Conservation (phyloP, 805 yeast species). For the Cyberlindnera xylosilytica region DNA sequence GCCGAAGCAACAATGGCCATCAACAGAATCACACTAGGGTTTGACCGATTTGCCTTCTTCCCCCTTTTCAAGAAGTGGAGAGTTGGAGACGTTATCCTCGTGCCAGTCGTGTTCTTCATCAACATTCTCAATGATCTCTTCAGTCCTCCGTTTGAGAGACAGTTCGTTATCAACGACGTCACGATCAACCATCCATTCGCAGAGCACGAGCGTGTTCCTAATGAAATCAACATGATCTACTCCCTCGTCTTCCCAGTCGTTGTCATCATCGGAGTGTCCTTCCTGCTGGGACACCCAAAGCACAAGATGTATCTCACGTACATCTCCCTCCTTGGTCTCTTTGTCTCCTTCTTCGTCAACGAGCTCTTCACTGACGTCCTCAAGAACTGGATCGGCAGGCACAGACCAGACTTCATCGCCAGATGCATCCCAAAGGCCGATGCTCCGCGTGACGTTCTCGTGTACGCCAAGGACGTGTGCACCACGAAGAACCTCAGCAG, state of each 20-base stretch:
- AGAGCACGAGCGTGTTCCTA: conserved; percentile 66
- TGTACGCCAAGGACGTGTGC: conserved; percentile 62
- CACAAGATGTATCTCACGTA: conserved; percentile 59
- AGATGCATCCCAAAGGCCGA: conserved; percentile 70
- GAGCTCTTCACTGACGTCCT: conserved; percentile 66
- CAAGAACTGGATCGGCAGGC: conserved; percentile 85
- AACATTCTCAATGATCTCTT: conserved; percentile 32
- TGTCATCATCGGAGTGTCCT: conserved; percentile 34
- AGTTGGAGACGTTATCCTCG: conserved; percentile 33
- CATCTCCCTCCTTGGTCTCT: conserved; percentile 64
- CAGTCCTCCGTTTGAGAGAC: conserved; percentile 68
- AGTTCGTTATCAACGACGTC: conserved; percentile 70
- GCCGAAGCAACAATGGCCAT: conserved; percentile 23
- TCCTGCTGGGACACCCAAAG: conserved; percentile 38
- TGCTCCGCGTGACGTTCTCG: conserved; percentile 53
- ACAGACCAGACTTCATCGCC: conserved; percentile 87
- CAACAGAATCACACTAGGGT: conserved; percentile 26
- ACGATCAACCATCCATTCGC: conserved; percentile 83
- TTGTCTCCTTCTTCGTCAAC: conserved; percentile 55
- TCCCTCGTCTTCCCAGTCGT: conserved; percentile 49
- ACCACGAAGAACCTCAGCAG: conserved; percentile 44
- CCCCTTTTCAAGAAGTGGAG: conserved; percentile 35
- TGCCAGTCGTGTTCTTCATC: conserved; percentile 30
- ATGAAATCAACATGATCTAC: conserved; percentile 48
- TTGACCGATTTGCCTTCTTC: conserved; percentile 24